These are phyloP conservation scores for Furcasterigmium furcatum DNA, from an alignment of 2,329 filamentous ascomycete genomes.

Conservation along the genomic window DNA sequence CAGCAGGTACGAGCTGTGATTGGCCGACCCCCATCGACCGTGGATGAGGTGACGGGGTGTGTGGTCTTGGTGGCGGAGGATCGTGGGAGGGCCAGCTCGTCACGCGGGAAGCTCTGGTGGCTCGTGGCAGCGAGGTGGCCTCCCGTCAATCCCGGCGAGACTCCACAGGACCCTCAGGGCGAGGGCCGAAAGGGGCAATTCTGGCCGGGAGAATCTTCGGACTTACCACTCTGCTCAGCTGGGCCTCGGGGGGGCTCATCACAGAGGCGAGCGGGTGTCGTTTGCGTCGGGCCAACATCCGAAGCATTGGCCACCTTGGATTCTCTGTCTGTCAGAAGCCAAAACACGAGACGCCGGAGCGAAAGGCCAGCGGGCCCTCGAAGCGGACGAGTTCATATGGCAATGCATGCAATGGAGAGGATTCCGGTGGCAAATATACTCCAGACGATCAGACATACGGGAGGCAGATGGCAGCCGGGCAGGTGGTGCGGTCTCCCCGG, in stretches of 20 bases:
- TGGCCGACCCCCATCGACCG: neutral
- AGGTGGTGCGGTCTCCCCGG: neutral
- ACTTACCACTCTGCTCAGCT: neutral
- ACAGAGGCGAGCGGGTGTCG: neutral
- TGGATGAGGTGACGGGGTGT: neutral
- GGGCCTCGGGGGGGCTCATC: neutral
- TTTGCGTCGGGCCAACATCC: neutral
- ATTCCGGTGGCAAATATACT: neutral
- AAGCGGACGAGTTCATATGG: too few relatives aligned
- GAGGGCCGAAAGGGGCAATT: neutral
- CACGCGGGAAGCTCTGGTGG: neutral
- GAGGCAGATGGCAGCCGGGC: neutral
- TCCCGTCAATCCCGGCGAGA: neutral
- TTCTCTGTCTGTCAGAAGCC: too few relatives aligned
- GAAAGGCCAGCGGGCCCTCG: too few relatives aligned
- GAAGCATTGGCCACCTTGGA: neutral
- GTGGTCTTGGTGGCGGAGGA: neutral
- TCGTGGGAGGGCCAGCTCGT: neutral
- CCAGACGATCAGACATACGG: too few relatives aligned
- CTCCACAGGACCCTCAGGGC: neutral
- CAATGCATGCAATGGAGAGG: neutral
- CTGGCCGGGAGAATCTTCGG: neutral
- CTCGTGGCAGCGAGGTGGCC: neutral
- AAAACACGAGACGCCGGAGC: too few relatives aligned
- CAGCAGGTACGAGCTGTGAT: neutral